Evolutionary conservation across 306 rosid species (phyloP), one percentile per base, ranked within the genome.

Genomic region (Cicer arietinum): DNA sequence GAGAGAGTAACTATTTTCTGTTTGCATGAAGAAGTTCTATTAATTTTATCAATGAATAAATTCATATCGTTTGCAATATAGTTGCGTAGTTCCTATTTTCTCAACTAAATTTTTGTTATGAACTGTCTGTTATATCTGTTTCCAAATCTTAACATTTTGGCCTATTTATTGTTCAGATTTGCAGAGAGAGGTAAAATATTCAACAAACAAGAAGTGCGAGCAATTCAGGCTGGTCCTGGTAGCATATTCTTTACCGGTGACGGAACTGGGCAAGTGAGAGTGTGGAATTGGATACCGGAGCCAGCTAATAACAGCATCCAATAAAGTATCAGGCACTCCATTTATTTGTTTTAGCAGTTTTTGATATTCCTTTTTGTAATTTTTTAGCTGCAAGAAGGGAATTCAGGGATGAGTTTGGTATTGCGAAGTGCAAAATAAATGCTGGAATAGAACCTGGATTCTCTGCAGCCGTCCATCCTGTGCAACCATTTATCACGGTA

Each of bases 241-340:
- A 88, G 91, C 82, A 69, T 94, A 62, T 91, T 94, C 87, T 94
- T 94, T 84, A 91, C 98, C 0, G 98, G 97, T 22, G 97, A 91
- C 43, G 98, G 92, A 79, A 85, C 97, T 1, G 98, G 98, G 46
- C 86, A 86, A 86, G 95, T 94, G 59, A 89, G 73, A 86, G 96
- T 94, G 67, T 94, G 98, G 98, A 86, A 85, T 56, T 90, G 92
- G 97, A 62, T 40, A 73, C 25, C 85, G 0, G 94, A 89, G 43
- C 56, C 85, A 59, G 62, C 85, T 54, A 18, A 80, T 13, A 67
- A 45, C 58, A 59, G 79, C 56, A 20, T 59, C 74, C 77, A 86
- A 85, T 85, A 75, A 77, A 77, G 53, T 12, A 65, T 20, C 37
- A n/a, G 61, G 13, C 44, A 11, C 59, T 69, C 22, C 65, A 54